A percentile compares a stretch with the other conserved stretches of the same genome.
phyloP scores from a whole-genome alignment of 1,284 basidiomycete species.

The Marasmius tenuissimus region DNA sequence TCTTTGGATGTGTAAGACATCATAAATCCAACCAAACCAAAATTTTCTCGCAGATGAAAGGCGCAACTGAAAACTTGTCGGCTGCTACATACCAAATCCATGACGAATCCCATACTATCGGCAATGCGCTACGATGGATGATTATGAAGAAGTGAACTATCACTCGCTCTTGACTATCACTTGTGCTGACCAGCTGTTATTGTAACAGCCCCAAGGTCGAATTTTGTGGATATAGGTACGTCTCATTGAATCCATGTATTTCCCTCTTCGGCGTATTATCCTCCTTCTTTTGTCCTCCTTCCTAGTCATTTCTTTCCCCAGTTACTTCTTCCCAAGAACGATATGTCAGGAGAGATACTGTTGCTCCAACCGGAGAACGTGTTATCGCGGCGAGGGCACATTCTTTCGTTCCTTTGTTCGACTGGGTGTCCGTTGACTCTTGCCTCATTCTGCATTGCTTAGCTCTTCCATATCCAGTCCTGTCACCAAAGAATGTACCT shows the following conservation, averaged over 20 bases:
- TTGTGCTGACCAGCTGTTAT: neutral
- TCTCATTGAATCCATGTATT: conserved; percentile 1
- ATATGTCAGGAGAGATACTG: neutral
- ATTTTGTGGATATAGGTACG: conserved; percentile 96
- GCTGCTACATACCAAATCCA: conserved; percentile 91
- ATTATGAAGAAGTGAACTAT: conserved; percentile 91
- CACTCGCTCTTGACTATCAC: neutral
- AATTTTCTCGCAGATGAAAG: conserved; percentile 54
- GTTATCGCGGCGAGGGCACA: neutral
- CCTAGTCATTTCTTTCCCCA: neutral
- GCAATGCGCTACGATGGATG: conserved; percentile 96
- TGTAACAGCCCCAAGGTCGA: conserved; percentile 88
- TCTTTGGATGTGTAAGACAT: neutral
- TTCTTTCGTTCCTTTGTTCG: conserved; percentile 1
- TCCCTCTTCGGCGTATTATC: neutral
- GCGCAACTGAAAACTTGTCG: conserved; percentile 80
- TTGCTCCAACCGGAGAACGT: neutral
- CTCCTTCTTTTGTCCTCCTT: neutral
- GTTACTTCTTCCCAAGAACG: neutral
- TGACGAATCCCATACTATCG: conserved; percentile 95
- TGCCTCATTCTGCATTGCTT: neutral
- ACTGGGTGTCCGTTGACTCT: neutral
- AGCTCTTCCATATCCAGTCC: too few species aligned
- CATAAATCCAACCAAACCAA: conserved; percentile 9
- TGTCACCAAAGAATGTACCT: too few species aligned